Conservation (phyloP, 805 yeast genomes). For the Saccharomyces jurei region DNA sequence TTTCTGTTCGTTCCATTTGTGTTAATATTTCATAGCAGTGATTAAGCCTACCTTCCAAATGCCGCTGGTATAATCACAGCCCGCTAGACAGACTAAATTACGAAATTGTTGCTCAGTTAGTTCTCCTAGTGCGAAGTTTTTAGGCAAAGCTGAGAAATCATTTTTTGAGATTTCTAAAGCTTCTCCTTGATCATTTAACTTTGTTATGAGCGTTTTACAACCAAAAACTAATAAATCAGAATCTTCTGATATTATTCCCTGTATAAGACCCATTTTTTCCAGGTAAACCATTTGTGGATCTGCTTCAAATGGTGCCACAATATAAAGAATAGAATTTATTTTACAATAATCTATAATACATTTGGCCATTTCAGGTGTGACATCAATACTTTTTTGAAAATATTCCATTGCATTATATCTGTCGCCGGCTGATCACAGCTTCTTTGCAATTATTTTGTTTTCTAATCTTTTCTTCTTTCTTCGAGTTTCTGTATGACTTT, state of each 20-base stretch:
- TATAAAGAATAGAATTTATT: slow-evolving; percentile 47
- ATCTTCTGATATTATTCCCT: slow-evolving; percentile 86
- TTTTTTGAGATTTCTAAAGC: slow-evolving; percentile 59
- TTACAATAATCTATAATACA: slow-evolving; percentile 65
- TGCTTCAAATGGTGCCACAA: slow-evolving; percentile 97
- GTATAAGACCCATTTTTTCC: slow-evolving; percentile 63
- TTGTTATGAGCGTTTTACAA: slow-evolving; percentile 63
- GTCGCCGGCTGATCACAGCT: slow-evolving; percentile 42
- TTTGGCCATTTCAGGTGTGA: slow-evolving; percentile 84
- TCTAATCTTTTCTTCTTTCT: slow-evolving; percentile 47
- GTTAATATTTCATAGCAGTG: slow-evolving; percentile 55
- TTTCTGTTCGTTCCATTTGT: slow-evolving; percentile 51
- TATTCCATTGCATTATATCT: slow-evolving; percentile 49
- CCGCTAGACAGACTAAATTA: slow-evolving; percentile 73
- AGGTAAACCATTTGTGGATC: slow-evolving; percentile 91
- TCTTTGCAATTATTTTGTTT: slow-evolving; percentile 49
- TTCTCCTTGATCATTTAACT: slow-evolving; percentile 57
- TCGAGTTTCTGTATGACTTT: slow-evolving; percentile 58
- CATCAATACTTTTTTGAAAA: slow-evolving; percentile 70
- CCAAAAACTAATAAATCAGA: slow-evolving; percentile 89
- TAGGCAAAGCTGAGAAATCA: slow-evolving; percentile 40
- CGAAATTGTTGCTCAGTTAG: slow-evolving; percentile 53
- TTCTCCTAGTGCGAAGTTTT: slow-evolving; percentile 39
- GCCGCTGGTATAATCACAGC: slow-evolving; percentile 92
- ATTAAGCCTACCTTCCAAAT: slow-evolving; percentile 69